Evolutionary conservation across 2,329 filamentous ascomycete genomes (phyloP).

Genomic region (Claviceps humidiphila): DNA sequence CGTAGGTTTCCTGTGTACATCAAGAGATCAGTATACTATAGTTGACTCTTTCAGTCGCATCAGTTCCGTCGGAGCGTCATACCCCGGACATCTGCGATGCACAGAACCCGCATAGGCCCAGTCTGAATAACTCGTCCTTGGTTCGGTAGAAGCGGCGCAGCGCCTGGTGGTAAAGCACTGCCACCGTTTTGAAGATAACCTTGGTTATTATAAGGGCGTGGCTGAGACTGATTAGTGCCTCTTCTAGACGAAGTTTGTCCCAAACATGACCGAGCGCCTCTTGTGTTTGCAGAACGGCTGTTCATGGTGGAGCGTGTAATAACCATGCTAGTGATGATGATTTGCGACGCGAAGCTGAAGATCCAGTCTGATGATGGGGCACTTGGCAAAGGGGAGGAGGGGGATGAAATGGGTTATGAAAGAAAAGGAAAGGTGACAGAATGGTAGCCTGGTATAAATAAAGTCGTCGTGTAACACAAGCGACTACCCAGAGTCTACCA

Average conservation of each 20-base stretch:
- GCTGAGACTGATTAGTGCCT: conserved; percentile 19
- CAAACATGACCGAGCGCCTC: neutral
- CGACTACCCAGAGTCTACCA: conserved; percentile 2
- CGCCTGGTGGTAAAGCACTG: conserved; percentile 40
- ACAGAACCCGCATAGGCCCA: conserved; percentile 53
- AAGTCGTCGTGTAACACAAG: neutral
- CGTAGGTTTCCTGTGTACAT: conserved; percentile 69
- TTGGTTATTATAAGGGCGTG: conserved; percentile 34
- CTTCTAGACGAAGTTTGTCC: conserved; percentile 1
- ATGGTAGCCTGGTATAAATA: no score
- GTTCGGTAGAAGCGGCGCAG: conserved; percentile 52
- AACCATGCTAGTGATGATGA: neutral
- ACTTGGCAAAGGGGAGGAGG: conserved; percentile 3
- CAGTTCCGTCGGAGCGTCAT: neutral
- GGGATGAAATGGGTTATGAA: neutral
- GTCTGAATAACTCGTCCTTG: conserved; percentile 54
- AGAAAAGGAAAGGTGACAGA: conserved; percentile 8
- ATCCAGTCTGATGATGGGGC: neutral
- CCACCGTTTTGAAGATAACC: conserved; percentile 53
- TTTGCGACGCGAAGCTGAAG: conserved; percentile 1
- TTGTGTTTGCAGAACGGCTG: neutral
- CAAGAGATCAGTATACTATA: neutral
- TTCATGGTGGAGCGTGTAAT: conserved; percentile 3
- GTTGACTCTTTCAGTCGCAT: neutral
- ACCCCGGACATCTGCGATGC: conserved; percentile 63